These are phyloP conservation scores for Pseudogymnoascus sp. DNA, from an alignment of 2,329 filamentous ascomycete genomes.

Conservation along the genomic window DNA sequence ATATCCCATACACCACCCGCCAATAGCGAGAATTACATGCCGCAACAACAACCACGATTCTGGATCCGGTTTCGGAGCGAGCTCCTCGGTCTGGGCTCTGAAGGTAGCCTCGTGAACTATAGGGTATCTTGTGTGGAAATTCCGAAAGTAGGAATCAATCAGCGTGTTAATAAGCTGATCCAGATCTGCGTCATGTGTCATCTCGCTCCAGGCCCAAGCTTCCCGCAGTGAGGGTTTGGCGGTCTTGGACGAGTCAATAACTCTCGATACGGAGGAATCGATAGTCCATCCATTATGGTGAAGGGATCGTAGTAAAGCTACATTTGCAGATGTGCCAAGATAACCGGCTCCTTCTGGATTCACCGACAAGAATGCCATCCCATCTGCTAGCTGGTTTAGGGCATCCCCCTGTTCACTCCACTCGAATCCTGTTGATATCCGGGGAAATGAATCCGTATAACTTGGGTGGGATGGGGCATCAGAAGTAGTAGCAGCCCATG, in stretches of 20 bases:
- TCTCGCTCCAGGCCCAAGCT: slow-evolving; percentile 12
- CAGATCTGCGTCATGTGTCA: neutral
- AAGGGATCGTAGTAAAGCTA: slow-evolving; percentile 27
- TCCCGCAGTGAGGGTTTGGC: slow-evolving; percentile 13
- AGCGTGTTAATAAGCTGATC: neutral
- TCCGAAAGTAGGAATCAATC: slow-evolving; percentile 37
- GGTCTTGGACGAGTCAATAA: slow-evolving; percentile 22
- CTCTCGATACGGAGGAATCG: slow-evolving; percentile 15
- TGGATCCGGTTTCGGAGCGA: slow-evolving; percentile 25
- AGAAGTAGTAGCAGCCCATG: neutral
- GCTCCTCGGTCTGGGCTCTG: slow-evolving; percentile 31
- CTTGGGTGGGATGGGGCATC: neutral
- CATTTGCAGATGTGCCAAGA: slow-evolving; percentile 28
- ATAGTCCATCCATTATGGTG: slow-evolving; percentile 23
- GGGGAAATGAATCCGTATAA: slow-evolving; percentile 20
- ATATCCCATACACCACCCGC: slow-evolving; percentile 30
- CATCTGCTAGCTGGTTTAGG: slow-evolving; percentile 28
- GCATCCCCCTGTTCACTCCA: slow-evolving; percentile 26
- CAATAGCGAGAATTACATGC: slow-evolving; percentile 32
- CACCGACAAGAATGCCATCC: slow-evolving; percentile 32
- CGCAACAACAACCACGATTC: slow-evolving; percentile 30
- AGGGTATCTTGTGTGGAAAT: slow-evolving; percentile 40
- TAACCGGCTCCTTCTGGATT: slow-evolving; percentile 31
- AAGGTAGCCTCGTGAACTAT: slow-evolving; percentile 41
- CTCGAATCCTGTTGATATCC: slow-evolving; percentile 29